Evolutionary conservation across 2,329 filamentous ascomycete species (phyloP).

Genomic region (Pyricularia sp.): DNA sequence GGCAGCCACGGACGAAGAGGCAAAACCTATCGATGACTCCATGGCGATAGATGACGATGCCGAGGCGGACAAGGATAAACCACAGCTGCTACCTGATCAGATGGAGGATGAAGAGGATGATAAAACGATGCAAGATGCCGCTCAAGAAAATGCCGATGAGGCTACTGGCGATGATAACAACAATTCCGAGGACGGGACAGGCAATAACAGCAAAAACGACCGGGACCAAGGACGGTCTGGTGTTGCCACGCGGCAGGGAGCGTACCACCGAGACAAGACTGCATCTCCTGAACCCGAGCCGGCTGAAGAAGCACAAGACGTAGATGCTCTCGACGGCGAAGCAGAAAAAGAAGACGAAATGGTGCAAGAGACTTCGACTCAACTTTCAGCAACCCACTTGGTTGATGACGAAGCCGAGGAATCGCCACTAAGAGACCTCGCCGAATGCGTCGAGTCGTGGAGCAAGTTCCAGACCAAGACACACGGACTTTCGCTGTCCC

Average conservation of each 20-base stretch:
- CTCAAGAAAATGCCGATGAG: conserved; percentile 25
- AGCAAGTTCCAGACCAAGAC: conserved; percentile 71
- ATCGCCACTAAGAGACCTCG: conserved; percentile 32
- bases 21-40: conserved; percentile 67
- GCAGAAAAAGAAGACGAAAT: conserved; percentile 35
- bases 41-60: conserved; percentile 71
- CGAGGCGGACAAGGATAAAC: conserved; percentile 23
- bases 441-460: conserved; percentile 63
- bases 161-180: conserved; percentile 15
- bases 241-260: conserved; percentile 45
- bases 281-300: conserved; percentile 4
- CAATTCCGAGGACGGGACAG: conserved; percentile 18
- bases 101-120: conserved; percentile 26
- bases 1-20: conserved; percentile 75
- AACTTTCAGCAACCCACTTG: conserved; percentile 64
- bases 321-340: conserved; percentile 28
- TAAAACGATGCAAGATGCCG: conserved; percentile 28
- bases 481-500: conserved; percentile 69
- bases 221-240: conserved; percentile 44
- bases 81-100: conserved; percentile 38
- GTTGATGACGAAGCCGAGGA: conserved; percentile 24
- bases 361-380: conserved; percentile 41
- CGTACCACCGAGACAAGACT: conserved; percentile 37
- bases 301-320: conserved; percentile 21
- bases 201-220: conserved; percentile 26